Percentiles rank a stretch among this genome's conserved stretches.
These are phyloP conservation scores for Parastagonospora nodorum DNA, from an alignment of 2,329 filamentous ascomycete genomes.

Conservation along the genomic window DNA sequence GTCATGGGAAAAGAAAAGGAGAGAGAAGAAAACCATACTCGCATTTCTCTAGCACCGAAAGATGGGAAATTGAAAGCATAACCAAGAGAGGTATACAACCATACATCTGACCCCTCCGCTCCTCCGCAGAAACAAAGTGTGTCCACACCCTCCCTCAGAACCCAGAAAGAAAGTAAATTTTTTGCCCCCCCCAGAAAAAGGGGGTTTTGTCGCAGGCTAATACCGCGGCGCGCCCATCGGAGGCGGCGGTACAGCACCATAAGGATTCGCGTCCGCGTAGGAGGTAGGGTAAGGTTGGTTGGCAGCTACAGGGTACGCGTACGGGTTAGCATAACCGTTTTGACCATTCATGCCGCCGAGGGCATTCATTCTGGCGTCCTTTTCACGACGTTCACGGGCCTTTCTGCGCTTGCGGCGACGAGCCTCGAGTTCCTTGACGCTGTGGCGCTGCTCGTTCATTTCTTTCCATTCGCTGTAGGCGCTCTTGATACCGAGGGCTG, in stretches of 20 bases:
- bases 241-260: conserved; percentile 48
- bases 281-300: conserved; percentile 41
- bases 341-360: conserved; percentile 42
- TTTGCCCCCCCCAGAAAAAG: too few relatives aligned
- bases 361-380: conserved; percentile 51
- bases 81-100: conserved; percentile 3
- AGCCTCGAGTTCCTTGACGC: conserved; percentile 60
- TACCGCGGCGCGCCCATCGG: conserved; percentile 47
- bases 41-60: neutral
- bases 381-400: conserved; percentile 48
- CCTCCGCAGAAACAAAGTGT: neutral
- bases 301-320: conserved; percentile 46
- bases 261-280: conserved; percentile 55
- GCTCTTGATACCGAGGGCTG: conserved; percentile 69
- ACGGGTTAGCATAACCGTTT: conserved; percentile 41
- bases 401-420: conserved; percentile 54
- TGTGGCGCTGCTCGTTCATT: conserved; percentile 65
- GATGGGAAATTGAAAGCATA: too few relatives aligned
- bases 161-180: conserved; percentile 2
- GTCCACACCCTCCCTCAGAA: too few relatives aligned
- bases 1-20: neutral
- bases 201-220: conserved; percentile 4
- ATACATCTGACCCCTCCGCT: neutral
- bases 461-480: conserved; percentile 71
- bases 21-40: neutral